Percentiles rank a stretch among this genome's conserved stretches.
Conservation (phyloP, 208 protist species). For the Wallacemonas rigidus region DNA sequence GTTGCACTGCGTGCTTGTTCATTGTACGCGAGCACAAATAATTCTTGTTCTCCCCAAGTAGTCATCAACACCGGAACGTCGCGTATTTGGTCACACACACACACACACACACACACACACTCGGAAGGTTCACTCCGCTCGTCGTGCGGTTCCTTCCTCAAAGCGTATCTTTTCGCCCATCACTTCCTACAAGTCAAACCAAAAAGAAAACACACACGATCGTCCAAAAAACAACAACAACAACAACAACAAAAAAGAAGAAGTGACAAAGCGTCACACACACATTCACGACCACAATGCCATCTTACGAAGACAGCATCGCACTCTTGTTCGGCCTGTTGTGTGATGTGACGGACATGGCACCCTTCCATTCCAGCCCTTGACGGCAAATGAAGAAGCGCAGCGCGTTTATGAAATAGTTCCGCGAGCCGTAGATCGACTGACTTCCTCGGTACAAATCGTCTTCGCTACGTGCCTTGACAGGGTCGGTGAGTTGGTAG, state of each 20-base stretch:
- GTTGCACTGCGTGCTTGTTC: no score
- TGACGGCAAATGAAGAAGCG: constrained; percentile 28
- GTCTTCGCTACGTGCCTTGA: constrained; percentile 30
- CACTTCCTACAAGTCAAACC: background rate
- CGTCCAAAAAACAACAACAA: constrained; percentile 15
- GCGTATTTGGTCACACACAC: no score
- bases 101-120: no score
- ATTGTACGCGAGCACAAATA: no score
- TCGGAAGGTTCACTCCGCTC: no score
- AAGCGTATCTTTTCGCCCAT: no score
- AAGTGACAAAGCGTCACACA: no score
- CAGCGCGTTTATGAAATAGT: constrained; percentile 42
- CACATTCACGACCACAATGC: no score
- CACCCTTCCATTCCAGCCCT: constrained; percentile 42
- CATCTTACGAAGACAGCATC: constrained; percentile 25
- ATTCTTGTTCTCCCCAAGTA: no score
- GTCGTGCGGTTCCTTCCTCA: no score
- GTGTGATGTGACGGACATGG: constrained; percentile 58
- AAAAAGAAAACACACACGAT: constrained; percentile 10
- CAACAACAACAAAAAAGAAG: background rate
- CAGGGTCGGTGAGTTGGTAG: constrained; percentile 36
- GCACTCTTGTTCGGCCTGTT: constrained; percentile 51
- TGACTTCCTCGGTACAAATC: constrained; percentile 2
- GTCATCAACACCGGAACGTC: no score
- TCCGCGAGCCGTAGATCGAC: constrained; percentile 57